Conservation (phyloP, 495 filamentous ascomycete genomes). For the Penicillium nucicola region DNA sequence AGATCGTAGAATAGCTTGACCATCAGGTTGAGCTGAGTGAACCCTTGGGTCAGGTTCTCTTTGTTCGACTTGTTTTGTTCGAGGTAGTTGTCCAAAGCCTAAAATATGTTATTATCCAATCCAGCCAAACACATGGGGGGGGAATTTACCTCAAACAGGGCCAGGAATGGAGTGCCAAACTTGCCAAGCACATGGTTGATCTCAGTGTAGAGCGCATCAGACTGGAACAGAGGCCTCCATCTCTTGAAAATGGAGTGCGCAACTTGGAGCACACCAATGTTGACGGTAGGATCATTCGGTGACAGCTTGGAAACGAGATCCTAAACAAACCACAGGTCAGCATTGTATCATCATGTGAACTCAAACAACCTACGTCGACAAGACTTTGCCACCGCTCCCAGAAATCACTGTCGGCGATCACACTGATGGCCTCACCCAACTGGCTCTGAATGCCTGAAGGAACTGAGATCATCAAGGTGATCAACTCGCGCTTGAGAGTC, state of each 20-base stretch:
- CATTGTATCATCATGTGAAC: background rate
- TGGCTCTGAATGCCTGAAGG: slow-evolving; percentile 85
- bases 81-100: slow-evolving; percentile 77
- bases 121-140: background rate
- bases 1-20: slow-evolving; percentile 93
- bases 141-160: slow-evolving; percentile 63
- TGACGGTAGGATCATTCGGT: slow-evolving; percentile 69
- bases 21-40: slow-evolving; percentile 79
- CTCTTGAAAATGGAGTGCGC: slow-evolving; percentile 97
- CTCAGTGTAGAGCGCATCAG: slow-evolving; percentile 85
- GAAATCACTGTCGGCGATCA: slow-evolving; percentile 97
- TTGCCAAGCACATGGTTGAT: slow-evolving; percentile 88
- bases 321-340: slow-evolving; percentile 28
- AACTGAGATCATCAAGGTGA: slow-evolving; percentile 93
- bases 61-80: slow-evolving; percentile 72
- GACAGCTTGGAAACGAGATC: slow-evolving; percentile 88
- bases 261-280: slow-evolving; percentile 92
- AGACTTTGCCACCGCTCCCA: slow-evolving; percentile 93
- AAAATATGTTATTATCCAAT: slow-evolving; percentile 11
- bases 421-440: slow-evolving; percentile 91
- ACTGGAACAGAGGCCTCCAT: slow-evolving; percentile 90
- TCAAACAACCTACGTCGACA: slow-evolving; percentile 57
- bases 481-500: slow-evolving; percentile 89
- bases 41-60: slow-evolving; percentile 65
- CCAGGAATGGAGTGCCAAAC: slow-evolving; percentile 79